Evolutionary conservation across 2,329 filamentous ascomycete species (phyloP).

Genomic region (Penicillium occitanis): DNA sequence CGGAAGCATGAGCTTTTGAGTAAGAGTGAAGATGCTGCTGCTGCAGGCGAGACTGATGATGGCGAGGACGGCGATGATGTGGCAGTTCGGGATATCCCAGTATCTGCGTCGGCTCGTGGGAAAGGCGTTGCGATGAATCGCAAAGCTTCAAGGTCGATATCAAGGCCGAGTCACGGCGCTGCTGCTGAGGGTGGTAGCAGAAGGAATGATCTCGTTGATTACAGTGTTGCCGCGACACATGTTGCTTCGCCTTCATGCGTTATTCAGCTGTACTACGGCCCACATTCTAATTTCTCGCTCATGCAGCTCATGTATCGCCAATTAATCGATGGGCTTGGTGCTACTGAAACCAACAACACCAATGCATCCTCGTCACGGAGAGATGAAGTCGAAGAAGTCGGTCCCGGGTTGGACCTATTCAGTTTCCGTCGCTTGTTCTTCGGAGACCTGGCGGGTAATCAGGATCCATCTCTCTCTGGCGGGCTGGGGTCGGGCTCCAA

Average conservation of each 20-base stretch:
- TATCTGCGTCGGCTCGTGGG: background rate
- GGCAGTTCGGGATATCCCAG: background rate
- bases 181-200: slow-evolving; percentile 4
- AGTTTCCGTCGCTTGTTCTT: slow-evolving; percentile 42
- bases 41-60: slow-evolving; percentile 22
- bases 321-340: slow-evolving; percentile 26
- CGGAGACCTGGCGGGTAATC: slow-evolving; percentile 40
- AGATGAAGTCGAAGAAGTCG: slow-evolving; percentile 38
- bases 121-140: background rate
- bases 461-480: slow-evolving; percentile 30
- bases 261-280: slow-evolving; percentile 50
- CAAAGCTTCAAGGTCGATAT: background rate
- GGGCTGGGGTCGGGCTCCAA: slow-evolving; percentile 21
- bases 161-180: background rate
- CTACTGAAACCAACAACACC: slow-evolving; percentile 22
- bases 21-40: slow-evolving; percentile 20
- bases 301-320: slow-evolving; percentile 42
- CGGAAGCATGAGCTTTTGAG: slow-evolving; percentile 30
- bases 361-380: slow-evolving; percentile 8
- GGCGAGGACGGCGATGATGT: background rate
- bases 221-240: slow-evolving; percentile 51
- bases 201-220: slow-evolving; percentile 33
- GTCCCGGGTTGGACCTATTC: slow-evolving; percentile 41
- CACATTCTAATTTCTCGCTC: slow-evolving; percentile 50
- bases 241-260: slow-evolving; percentile 47